Evolutionary conservation across 345 rosid species (phyloP).

Genomic region (Jatropha curcas): DNA sequence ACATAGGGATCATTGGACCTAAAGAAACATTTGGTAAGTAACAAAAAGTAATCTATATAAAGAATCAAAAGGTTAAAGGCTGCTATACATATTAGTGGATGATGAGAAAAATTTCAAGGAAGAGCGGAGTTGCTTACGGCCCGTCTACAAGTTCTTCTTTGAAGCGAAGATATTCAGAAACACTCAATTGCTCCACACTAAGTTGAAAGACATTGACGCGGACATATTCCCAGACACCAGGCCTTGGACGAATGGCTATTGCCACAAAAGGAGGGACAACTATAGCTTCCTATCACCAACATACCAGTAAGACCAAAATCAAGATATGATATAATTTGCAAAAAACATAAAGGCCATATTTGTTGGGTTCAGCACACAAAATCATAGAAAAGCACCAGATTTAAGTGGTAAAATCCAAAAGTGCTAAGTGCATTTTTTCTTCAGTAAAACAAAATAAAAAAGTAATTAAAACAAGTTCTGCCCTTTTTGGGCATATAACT

Average conservation of each 20-base stretch:
- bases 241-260: constrained; percentile 91
- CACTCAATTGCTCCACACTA: constrained; percentile 76
- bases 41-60: background rate
- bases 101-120: background rate
- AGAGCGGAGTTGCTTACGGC: constrained; percentile 41
- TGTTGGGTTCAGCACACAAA: too few species aligned
- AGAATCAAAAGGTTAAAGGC: background rate
- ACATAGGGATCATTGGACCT: constrained; percentile 48
- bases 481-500: background rate
- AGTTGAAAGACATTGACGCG: constrained; percentile 86
- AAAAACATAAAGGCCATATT: too few species aligned
- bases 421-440: background rate
- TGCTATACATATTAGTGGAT: background rate
- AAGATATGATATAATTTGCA: background rate
- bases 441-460: background rate
- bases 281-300: constrained; percentile 74
- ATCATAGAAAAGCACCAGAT: background rate
- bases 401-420: background rate
- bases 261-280: constrained; percentile 93
- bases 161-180: constrained; percentile 81
- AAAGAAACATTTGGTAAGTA: background rate
- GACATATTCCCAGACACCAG: constrained; percentile 97
- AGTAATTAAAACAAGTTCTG: background rate
- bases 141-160: constrained; percentile 93
- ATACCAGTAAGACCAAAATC: background rate